A percentile compares a stretch with the other conserved stretches of the same genome.
phyloP scores from a whole-genome alignment of 148 eudicot genomes.

The Nepenthes gracilis region DNA sequence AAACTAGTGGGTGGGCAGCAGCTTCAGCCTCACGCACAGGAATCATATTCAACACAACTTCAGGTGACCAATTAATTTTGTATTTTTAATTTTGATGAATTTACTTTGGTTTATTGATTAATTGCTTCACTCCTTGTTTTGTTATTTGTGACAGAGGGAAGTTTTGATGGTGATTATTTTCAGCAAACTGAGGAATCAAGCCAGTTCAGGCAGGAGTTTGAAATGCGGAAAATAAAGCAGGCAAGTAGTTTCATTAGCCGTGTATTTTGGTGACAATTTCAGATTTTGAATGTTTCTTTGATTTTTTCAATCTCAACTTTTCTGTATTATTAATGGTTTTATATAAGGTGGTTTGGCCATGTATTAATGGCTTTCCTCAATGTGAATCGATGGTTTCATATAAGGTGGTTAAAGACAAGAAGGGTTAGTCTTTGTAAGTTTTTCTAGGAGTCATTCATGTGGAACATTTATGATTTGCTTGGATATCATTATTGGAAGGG shows the following conservation, averaged over 20 bases:
- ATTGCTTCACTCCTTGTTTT: not conserved
- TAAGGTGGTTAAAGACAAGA: too few species aligned
- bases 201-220: constrained; percentile 52
- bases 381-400: too few species aligned
- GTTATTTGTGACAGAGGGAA: constrained; percentile 20
- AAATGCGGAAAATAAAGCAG: constrained; percentile 66
- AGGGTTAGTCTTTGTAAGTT: too few species aligned
- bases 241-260: constrained; percentile 13
- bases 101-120: not conserved
- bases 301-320: too few species aligned
- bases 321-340: too few species aligned
- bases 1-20: constrained; percentile 43
- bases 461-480: too few species aligned
- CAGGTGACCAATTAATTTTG: constrained; percentile 21
- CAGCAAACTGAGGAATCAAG: constrained; percentile 40
- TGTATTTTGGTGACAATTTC: not conserved
- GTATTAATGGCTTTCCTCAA: too few species aligned
- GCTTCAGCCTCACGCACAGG: constrained; percentile 37
- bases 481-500: too few species aligned
- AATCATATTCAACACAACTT: constrained; percentile 35
- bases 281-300: too few species aligned
- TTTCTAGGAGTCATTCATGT: too few species aligned
- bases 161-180: constrained; percentile 28
- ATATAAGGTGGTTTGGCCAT: too few species aligned
- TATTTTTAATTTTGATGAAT: not conserved